These are phyloP conservation scores for Ganoderma sp. DNA, from an alignment of 1,284 basidiomycete species.

Conservation along the genomic window DNA sequence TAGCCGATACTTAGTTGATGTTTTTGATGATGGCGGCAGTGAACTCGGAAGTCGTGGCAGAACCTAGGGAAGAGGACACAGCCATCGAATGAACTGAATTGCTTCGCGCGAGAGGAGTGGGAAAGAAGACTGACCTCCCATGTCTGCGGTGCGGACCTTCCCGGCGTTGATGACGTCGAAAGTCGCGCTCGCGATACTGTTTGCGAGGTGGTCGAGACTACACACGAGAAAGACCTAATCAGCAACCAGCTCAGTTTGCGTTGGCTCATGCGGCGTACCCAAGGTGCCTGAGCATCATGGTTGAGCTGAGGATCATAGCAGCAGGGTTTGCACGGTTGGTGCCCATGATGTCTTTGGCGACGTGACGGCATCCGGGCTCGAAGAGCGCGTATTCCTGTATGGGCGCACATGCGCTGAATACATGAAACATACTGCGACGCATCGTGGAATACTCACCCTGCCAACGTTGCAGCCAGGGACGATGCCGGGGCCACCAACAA, in stretches of 20 bases:
- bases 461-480: constrained; percentile 99
- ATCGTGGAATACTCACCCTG: constrained; percentile 58
- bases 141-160: constrained; percentile 92
- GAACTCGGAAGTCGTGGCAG: constrained; percentile 90
- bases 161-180: constrained; percentile 93
- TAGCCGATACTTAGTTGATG: constrained; percentile 43
- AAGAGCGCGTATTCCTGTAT: constrained; percentile 94
- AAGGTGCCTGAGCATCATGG: constrained; percentile 99
- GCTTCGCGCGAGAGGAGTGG: constrained; percentile 9
- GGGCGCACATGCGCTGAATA: constrained; percentile 6
- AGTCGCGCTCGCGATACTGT: constrained; percentile 91
- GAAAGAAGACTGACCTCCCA: constrained; percentile 76
- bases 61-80: constrained; percentile 53
- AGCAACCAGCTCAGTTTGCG: constrained; percentile 4
- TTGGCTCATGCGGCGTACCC: constrained; percentile 59
- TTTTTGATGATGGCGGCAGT: constrained; percentile 88
- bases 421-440: constrained; percentile 7
- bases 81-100: constrained; percentile 7
- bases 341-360: constrained; percentile 98
- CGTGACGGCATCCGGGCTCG: constrained; percentile 98
- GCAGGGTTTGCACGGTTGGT: constrained; percentile 98
- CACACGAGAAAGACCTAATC: constrained; percentile 11
- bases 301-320: constrained; percentile 96
- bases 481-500: constrained; percentile 97
- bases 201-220: constrained; percentile 92